Conservation (phyloP, 1,284 basidiomycete species). For the Ustilago shanxiensis region DNA sequence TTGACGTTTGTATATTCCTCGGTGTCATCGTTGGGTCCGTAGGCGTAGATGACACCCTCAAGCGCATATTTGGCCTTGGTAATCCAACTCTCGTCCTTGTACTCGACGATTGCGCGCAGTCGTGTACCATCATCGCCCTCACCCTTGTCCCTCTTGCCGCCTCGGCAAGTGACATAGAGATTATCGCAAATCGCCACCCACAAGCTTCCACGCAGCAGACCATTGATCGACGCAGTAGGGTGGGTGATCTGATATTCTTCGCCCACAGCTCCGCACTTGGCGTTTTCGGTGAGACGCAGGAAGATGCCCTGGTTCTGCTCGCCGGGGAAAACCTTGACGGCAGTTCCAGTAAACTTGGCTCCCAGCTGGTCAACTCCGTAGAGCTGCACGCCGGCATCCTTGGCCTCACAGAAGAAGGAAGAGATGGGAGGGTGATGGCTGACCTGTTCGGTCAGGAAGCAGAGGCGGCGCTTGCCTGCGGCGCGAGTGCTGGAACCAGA, state of each 20-base stretch:
- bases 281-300: conserved; percentile 55
- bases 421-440: conserved; percentile 97
- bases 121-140: conserved; percentile 68
- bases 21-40: conserved; percentile 75
- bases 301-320: conserved; percentile 81
- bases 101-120: conserved; percentile 87
- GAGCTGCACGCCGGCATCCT: conserved; percentile 62
- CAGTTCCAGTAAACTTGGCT: conserved; percentile 73
- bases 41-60: conserved; percentile 90
- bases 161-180: conserved; percentile 85
- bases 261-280: conserved; percentile 51
- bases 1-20: conserved; percentile 84
- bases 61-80: conserved; percentile 86
- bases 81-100: conserved; percentile 98
- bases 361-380: conserved; percentile 85
- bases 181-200: conserved; percentile 85
- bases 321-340: conserved; percentile 76
- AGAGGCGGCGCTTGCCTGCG: conserved; percentile 43
- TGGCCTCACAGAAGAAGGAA: conserved; percentile 74
- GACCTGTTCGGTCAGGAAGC: conserved; percentile 73
- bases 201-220: conserved; percentile 87
- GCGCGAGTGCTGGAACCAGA: conserved; percentile 32
- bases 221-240: conserved; percentile 89
- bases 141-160: conserved; percentile 74
- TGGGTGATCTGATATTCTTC: conserved; percentile 80